Evolutionary conservation across 305 asterid species (phyloP).

Genomic region (Rubia tinctorum): DNA sequence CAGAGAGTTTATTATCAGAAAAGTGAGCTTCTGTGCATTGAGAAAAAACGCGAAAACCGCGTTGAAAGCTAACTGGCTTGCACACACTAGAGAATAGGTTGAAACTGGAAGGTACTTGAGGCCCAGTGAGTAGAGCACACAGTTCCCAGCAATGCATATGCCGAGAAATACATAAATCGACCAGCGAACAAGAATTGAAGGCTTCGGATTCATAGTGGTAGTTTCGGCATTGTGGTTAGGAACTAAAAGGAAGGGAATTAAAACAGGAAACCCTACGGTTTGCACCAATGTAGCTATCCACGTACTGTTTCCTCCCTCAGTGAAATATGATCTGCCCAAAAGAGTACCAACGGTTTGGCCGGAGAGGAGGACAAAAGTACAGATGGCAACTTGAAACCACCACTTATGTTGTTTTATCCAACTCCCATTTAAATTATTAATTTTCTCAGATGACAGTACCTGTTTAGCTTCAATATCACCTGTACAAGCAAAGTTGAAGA

Average conservation of each 20-base stretch:
- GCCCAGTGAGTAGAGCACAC: slow-evolving; percentile 32
- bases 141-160: slow-evolving; percentile 22
- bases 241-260: slow-evolving; percentile 22
- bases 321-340: slow-evolving; percentile 33
- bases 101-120: slow-evolving; percentile 35
- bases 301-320: slow-evolving; percentile 36
- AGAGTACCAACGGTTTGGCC: slow-evolving; percentile 32
- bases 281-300: slow-evolving; percentile 41
- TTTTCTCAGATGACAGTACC: not conserved
- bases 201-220: not conserved
- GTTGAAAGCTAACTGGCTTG: slow-evolving; percentile 38
- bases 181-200: slow-evolving; percentile 8
- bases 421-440: not conserved
- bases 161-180: not conserved
- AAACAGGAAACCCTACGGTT: slow-evolving; percentile 32
- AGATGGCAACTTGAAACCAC: slow-evolving; percentile 22
- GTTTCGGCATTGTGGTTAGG: not conserved
- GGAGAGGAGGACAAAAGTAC: slow-evolving; percentile 15
- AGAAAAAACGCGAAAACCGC: slow-evolving; percentile 26
- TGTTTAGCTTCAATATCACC: not conserved
- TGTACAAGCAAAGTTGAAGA: not conserved
- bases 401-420: not conserved
- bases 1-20: slow-evolving; percentile 29
- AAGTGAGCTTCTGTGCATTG: slow-evolving; percentile 33
- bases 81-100: slow-evolving; percentile 38